Evolutionary conservation across 306 rosid genomes (phyloP), one percentile per base, ranked within the genome.

Genomic region (Malus sylvestris): DNA sequence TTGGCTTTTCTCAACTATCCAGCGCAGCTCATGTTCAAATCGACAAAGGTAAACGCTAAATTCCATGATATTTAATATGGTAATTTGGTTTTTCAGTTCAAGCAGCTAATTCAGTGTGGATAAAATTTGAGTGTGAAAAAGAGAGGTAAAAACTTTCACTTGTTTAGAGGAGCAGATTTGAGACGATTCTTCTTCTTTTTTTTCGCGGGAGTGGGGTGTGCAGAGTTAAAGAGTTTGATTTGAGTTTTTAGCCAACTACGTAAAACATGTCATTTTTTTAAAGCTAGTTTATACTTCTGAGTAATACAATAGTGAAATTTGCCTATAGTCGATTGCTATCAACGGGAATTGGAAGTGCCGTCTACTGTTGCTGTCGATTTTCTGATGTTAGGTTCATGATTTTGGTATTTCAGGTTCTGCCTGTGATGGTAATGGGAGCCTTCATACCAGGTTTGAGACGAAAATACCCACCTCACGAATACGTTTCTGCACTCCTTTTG

Each of bases 361-460:
- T 58, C 40, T 38, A 73, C 29, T 15, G 59, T 55, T 30, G 4
- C 30, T 40, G 8, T 27, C 1, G 20, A 5, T 33, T 16, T 30
- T 38, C 62, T 74, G 4, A 33, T 59, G 22, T 52, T 46, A 11
- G 29, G 38, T n/a, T 22, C 51, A 33, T 30, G 58, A 29, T 82
- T 68, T 73, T 78, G 81, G 83, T 76, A 67, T 68, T 22, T 77
- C 77, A 95, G 98, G 99, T 95, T 79, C 81, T 95, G 63, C 99
- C 99, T 2, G 99, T 95, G 90, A 95, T 95, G 99, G 77, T 95
- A 63, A 95, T 95, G 97, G 99, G 99, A 6, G 99, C 97, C 14
- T 92, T 95, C 85, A 92, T 95, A 66, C 99, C 97, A 18, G 99
- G 99, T 67, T 78, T 95, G 64, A 88, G 96, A 73, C 77, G 97